phyloP scores from a whole-genome alignment of 2,329 filamentous ascomycete species.

The Alternaria viburni region DNA sequence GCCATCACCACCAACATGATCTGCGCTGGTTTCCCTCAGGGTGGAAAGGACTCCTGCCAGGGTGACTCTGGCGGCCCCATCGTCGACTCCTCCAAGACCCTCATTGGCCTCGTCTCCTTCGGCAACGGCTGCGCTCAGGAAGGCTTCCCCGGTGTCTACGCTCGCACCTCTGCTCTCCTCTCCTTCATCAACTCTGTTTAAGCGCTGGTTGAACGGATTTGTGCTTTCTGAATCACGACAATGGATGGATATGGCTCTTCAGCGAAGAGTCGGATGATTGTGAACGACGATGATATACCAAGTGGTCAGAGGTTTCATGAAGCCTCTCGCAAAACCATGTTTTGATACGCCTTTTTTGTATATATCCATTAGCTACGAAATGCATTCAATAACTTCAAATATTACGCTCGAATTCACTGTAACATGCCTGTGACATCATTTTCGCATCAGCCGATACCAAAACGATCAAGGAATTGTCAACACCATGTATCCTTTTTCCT shows the following conservation, averaged over 20 bases:
- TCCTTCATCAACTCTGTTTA: constrained; percentile 32
- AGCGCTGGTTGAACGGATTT: neutral
- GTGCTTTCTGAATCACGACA: neutral
- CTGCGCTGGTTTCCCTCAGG: constrained; percentile 31
- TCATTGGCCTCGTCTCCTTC: constrained; percentile 15
- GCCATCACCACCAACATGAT: constrained; percentile 34
- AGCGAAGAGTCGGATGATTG: neutral
- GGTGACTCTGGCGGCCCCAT: constrained; percentile 40
- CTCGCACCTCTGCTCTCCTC: constrained; percentile 20
- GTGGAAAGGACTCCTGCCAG: constrained; percentile 44
- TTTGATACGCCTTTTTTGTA: neutral
- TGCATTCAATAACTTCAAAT: neutral
- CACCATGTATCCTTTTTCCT: neutral
- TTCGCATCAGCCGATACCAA: neutral
- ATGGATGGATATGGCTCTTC: neutral
- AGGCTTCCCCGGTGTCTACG: constrained; percentile 34
- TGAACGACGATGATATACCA: neutral
- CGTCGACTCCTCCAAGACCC: constrained; percentile 15
- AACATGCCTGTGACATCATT: neutral
- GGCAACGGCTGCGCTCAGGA: constrained; percentile 29
- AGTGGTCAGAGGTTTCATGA: neutral
- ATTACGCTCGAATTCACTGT: neutral
- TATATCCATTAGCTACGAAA: neutral
- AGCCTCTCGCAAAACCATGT: neutral
- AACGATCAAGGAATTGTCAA: neutral